These are phyloP conservation scores for Marvania coccoides DNA, from an alignment of 139 green algal genomes.

Conservation along the genomic window DNA sequence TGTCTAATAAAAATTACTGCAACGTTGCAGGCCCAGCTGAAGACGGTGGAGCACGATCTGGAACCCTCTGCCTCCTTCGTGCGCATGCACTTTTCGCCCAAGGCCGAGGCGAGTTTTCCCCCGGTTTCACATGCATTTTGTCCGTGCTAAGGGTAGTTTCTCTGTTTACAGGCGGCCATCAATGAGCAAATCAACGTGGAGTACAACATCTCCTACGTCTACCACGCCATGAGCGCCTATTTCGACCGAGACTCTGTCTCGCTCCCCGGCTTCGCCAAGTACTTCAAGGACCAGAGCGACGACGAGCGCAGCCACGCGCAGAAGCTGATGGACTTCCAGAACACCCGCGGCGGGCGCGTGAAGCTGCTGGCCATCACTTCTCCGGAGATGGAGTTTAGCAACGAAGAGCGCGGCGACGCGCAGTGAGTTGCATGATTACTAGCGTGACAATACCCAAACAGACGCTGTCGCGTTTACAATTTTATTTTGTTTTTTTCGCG, in stretches of 20 bases:
- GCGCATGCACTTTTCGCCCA: constrained; percentile 50
- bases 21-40: constrained; percentile 18
- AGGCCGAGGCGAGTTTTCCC: no score
- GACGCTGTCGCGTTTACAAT: no score
- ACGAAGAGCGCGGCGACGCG: constrained; percentile 55
- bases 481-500: no score
- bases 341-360: constrained; percentile 77
- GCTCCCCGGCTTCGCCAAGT: constrained; percentile 79
- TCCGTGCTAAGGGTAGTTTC: no score
- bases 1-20: no score
- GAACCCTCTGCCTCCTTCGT: constrained; percentile 52
- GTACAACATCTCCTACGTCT: constrained; percentile 33
- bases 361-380: constrained; percentile 68
- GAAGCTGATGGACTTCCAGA: constrained; percentile 87
- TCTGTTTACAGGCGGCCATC: no score
- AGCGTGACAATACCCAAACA: no score
- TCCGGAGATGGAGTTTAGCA: constrained; percentile 71
- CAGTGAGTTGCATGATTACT: no score
- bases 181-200: constrained; percentile 92
- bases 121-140: no score
- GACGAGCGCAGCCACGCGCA: constrained; percentile 90
- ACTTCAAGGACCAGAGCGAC: constrained; percentile 46
- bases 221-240: constrained; percentile 12
- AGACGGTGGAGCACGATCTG: constrained; percentile 51
- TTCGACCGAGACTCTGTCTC: constrained; percentile 77